Base-by-base conservation (phyloP, 192 early-diverging fungal genomes). In the Glomus cerebriforme region DNA sequence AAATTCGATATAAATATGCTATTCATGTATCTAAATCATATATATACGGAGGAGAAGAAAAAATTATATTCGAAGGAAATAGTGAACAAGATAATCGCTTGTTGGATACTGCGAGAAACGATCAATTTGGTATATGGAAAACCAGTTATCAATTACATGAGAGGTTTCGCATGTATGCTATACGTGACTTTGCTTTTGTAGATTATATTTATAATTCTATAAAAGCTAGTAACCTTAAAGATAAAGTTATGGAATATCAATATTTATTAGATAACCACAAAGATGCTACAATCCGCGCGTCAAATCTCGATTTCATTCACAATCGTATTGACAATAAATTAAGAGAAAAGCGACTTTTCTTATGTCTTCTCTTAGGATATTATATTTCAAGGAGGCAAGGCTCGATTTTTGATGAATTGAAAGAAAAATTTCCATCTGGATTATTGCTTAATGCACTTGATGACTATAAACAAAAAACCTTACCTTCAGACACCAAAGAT, bases 201-300 rank as follows among this genome's bases (percentile, higher is more conserved):
- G 26, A 64, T 26, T 22, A n/a, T n/a, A 22, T 68, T n/a, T 68
- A n/a, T 68, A 37, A 68, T n/a, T 68, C 66, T 39, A n/a, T 68
- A 1, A 68, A 3, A 22, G 6, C 34, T 7, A 15, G n/a, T 9
- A 68, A 68, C 22, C 22, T 68, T 39, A 68, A 68, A 68, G 66
- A 68, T 19, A 68, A 68, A 35, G 10, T 68, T 26, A 68, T 68
- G 17, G 19, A 68, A 39, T 68, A n/a, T 43, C 32, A 68, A 68
- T 10, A 34, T 1, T 39, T 68, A n/a, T 22, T 68, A 37, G 24
- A 19, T 22, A 0, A 9, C 31, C 8, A 68, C 24, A 1, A 15
- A 10, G 35, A 39, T 9, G 9, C 10, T 10, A 37, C 66, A 6
- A 37, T 37, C 10, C 22, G 6, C 31, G 15, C 66, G 10, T 37